A percentile compares a stretch with the other conserved stretches of the same genome.
Conservation (phyloP, 1,284 basidiomycete species). For the Ustilago tritici region DNA sequence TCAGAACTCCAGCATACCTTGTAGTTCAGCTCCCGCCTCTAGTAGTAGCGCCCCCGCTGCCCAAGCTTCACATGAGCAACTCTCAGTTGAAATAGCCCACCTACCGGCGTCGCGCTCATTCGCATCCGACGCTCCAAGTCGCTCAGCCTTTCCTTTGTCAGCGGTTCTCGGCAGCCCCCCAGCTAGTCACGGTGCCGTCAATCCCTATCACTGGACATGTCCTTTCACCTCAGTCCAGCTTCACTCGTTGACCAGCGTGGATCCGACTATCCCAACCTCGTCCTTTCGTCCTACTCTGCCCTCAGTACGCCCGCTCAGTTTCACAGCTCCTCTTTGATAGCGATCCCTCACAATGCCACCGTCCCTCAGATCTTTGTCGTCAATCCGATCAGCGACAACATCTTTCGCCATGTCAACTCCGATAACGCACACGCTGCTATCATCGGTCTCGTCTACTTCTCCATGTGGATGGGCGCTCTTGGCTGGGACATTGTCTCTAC, state of each 20-base stretch:
- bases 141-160: too few relatives aligned
- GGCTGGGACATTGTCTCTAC: conserved; percentile 63
- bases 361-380: conserved; percentile 49
- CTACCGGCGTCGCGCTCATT: neutral
- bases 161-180: conserved; percentile 12
- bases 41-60: neutral
- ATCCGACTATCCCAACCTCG: conserved; percentile 8
- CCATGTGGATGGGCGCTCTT: conserved; percentile 63
- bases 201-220: conserved; percentile 13
- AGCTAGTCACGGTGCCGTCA: conserved; percentile 19
- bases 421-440: conserved; percentile 47
- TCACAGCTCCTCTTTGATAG: conserved; percentile 6
- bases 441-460: conserved; percentile 55
- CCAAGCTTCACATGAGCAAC: neutral
- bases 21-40: neutral
- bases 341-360: conserved; percentile 11
- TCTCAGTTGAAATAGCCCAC: neutral
- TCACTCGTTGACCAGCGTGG: conserved; percentile 37
- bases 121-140: neutral
- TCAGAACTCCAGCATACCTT: neutral
- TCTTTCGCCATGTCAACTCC: conserved; percentile 48
- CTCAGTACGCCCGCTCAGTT: neutral
- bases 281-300: conserved; percentile 5
- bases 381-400: conserved; percentile 49
- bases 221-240: conserved; percentile 36